Conservation (phyloP, 345 rosid species). For the Lepidium sativum region DNA sequence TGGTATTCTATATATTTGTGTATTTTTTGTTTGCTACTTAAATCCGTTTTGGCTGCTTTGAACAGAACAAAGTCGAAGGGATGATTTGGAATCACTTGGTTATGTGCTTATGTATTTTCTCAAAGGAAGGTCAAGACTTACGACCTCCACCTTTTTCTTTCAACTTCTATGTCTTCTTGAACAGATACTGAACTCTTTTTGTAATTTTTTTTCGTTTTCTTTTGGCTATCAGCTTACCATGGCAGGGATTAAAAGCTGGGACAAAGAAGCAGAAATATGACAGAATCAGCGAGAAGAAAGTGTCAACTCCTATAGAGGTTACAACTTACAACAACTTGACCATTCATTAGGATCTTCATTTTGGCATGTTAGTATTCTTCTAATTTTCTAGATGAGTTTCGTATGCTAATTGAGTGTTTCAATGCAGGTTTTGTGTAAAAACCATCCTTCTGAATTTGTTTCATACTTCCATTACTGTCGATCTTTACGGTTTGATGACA, state of each 20-base stretch:
- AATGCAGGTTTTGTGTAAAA: slow-evolving; percentile 57
- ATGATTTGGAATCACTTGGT: slow-evolving; percentile 89
- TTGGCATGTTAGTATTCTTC: not conserved
- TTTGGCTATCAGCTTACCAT: slow-evolving; percentile 54
- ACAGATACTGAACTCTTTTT: not conserved
- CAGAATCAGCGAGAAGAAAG: slow-evolving; percentile 81
- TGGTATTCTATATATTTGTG: slow-evolving; percentile 4
- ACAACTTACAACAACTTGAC: slow-evolving; percentile 21
- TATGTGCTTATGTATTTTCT: slow-evolving; percentile 84
- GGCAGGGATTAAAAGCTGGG: slow-evolving; percentile 87
- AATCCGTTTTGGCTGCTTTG: not conserved
- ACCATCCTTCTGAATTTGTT: slow-evolving; percentile 58
- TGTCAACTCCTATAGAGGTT: slow-evolving; percentile 79
- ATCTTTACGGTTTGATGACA: slow-evolving; percentile 78
- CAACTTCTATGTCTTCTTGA: not conserved
- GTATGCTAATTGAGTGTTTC: not conserved
- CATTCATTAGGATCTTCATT: not conserved
- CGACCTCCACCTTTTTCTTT: not conserved
- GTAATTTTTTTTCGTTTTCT: too few species aligned
- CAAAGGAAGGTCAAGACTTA: slow-evolving; percentile 55
- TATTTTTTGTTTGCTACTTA: not conserved
- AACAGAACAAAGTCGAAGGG: slow-evolving; percentile 86
- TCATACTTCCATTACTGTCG: slow-evolving; percentile 84
- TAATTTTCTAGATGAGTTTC: not conserved
- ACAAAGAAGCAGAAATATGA: slow-evolving; percentile 89